These are phyloP conservation scores for Solanum tacnaense DNA, from an alignment of 257 asterid species.

Conservation along the genomic window DNA sequence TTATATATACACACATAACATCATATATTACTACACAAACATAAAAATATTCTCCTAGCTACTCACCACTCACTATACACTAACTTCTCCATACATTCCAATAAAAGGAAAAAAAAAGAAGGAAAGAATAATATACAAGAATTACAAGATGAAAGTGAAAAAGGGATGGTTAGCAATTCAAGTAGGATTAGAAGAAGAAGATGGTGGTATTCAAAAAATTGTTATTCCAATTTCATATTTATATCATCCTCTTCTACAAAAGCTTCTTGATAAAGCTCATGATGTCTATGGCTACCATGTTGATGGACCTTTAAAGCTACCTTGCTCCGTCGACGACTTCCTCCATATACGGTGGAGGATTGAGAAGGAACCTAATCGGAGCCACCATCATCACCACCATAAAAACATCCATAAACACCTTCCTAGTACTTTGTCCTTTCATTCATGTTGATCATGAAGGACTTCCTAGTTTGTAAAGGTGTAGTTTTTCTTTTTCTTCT, in stretches of 20 bases:
- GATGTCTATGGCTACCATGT: conserved; percentile 33
- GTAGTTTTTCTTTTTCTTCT: not conserved
- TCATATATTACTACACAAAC: not conserved
- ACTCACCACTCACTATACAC: not conserved
- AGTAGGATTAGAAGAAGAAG: conserved; percentile 25
- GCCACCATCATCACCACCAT: not conserved
- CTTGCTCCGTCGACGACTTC: conserved; percentile 33
- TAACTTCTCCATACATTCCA: not conserved
- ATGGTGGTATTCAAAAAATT: conserved; percentile 16
- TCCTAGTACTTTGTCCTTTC: conserved; percentile 18
- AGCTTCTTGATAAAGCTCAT: conserved; percentile 27
- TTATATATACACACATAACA: not conserved
- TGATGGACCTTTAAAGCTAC: conserved; percentile 27
- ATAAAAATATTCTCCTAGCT: not conserved
- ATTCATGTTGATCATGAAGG: conserved; percentile 11
- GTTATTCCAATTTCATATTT: conserved; percentile 32
- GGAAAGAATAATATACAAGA: not conserved
- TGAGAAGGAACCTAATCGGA: conserved; percentile 17
- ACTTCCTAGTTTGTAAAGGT: not conserved
- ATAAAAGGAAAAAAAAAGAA: too few relatives aligned
- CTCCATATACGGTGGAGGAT: conserved; percentile 36
- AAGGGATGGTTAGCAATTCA: conserved; percentile 25
- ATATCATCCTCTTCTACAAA: conserved; percentile 21
- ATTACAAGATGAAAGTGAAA: not conserved
- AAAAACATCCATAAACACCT: conserved; percentile 5